Evolutionary conservation across 345 rosid species (phyloP).

Genomic region (Carallia brachiata): DNA sequence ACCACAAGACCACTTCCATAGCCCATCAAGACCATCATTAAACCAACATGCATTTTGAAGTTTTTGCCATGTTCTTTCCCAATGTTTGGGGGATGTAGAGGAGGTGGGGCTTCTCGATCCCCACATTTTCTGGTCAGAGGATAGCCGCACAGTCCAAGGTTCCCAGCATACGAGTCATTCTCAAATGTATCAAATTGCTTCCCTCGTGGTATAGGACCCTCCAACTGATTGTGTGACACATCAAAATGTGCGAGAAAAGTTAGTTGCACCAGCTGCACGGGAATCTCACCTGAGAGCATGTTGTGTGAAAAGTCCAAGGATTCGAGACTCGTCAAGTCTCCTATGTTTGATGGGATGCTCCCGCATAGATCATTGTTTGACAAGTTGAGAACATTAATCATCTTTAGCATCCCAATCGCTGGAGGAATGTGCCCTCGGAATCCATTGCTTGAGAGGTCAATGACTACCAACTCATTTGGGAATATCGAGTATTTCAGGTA

Average conservation of each 20-base stretch:
- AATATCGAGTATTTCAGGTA: neutral
- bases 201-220: neutral
- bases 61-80: too few relatives aligned
- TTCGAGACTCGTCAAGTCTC: neutral
- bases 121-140: neutral
- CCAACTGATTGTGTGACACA: neutral
- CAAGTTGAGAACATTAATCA: neutral
- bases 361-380: neutral
- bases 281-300: neutral
- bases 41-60: neutral
- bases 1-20: neutral
- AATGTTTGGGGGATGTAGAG: neutral
- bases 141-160: neutral
- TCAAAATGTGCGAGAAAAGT: neutral
- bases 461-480: neutral
- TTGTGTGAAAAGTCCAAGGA: neutral
- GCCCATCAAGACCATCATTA: neutral
- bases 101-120: neutral
- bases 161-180: neutral
- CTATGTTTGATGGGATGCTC: neutral
- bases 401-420: neutral
- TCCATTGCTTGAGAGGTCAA: conserved; percentile 11
- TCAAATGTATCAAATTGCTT: neutral
- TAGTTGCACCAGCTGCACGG: neutral
- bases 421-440: conserved; percentile 4